Evolutionary conservation across 257 asterid genomes (phyloP), one percentile per base, ranked within the genome.

Genomic region (Verbascum thapsus): DNA sequence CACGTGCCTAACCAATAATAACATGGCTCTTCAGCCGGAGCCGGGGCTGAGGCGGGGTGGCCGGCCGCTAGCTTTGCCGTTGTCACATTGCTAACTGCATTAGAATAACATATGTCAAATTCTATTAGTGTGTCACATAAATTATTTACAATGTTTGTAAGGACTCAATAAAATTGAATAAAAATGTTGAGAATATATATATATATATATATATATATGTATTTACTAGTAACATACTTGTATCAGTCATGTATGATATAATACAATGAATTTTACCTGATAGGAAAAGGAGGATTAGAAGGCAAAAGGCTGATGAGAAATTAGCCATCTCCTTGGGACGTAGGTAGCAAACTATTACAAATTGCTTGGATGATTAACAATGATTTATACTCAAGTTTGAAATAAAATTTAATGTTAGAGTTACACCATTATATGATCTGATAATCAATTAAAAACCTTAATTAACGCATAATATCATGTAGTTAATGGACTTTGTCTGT

Each of bases 241-340:
- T 26, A 26, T 26, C 32, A 26, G 32, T 5, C 32, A 26, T 26
- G 5, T 26, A 15, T 6, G 23, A 23, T 45, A 20, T 45, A 10
- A 8, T 3, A 17, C 3, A 6, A 18, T 17, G 26, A 48, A 48
- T 48, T 48, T 26, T 20, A 56, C 62, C 62, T 37, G 62, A 56
- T 56, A 47, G 1, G 3, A 56, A 56, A 35, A 56, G 4, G 47
- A 56, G 47, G 47, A 56, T 10, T 15, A 35, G 15, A 3, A 56
- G 30, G 38, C 62, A 56, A 5, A 16, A 35, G 15, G 47, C 62
- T 37, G 9, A 35, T 8, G 8, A 0, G 47, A 56, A 47, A 1
- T 37, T 56, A 47, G 48, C 8, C 62, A 55, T 56, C 16, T 1
- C n/a, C n/a, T n/a, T n/a, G n/a, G n/a, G n/a, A n/a, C n/a, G n/a